Evolutionary conservation across 345 rosid genomes (phyloP), one percentile per base, ranked within the genome.

Genomic region (Salix exigua): DNA sequence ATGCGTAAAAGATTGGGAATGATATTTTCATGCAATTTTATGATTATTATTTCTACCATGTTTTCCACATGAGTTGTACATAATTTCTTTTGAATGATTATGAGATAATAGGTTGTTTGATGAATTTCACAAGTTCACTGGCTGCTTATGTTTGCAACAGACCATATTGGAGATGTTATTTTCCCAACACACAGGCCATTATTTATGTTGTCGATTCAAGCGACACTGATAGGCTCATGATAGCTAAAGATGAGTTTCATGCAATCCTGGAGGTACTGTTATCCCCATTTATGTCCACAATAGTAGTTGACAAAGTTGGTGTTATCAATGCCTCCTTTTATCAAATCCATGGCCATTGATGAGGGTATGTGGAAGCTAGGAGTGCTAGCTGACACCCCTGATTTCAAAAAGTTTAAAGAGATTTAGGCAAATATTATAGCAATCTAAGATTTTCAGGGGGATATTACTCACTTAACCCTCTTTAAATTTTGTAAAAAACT

Each of bases 131-230:
- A 23, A 76, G 46, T n/a, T 73, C 12, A 72, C 55, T 14, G 10
- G 7, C 48, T 21, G 25, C 75, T 72, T 53, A 87, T 35, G 23
- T 67, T 58, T 33, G 60, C 38, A 26, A 40, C 87, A 91, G 96
- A 87, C 96, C 96, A 53, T 91, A 91, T 66, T 91, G 96, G 96
- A 87, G 96, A 82, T 91, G 96, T 82, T 91, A 91, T 82, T 91
- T 91, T 72, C 96, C 96, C 70, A 91, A 91, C 74, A 89, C 96
- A 38, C 96, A 91, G 71, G 96, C 92, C 68, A 83, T 91, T 64
- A 89, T 91, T 46, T 91, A 91, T 76, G 96, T 91, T 21, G 86
- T 91, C 71, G 96, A 91, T 85, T 91, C 96, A 71, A 89, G 96
- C 80, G 96, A 91, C 70, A 87, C 89, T 21, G 93, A 91, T 68